phyloP scores from a whole-genome alignment of 768 basidiomycete genomes.

The Pulveroboletus frians region DNA sequence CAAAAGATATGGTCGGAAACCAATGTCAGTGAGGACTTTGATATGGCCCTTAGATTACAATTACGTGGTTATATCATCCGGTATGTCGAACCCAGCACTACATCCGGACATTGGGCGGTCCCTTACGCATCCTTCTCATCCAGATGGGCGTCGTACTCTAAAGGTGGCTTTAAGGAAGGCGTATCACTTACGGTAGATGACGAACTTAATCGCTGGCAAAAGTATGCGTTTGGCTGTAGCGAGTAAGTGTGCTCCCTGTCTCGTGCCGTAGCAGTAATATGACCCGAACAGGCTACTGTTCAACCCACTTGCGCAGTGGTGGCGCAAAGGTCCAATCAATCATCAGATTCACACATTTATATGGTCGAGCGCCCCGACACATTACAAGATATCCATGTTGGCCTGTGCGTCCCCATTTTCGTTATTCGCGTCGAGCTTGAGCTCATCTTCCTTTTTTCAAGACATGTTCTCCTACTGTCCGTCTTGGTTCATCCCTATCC shows the following conservation, averaged over 20 bases:
- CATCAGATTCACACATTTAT: conserved; percentile 72
- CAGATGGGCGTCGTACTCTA: conserved; percentile 76
- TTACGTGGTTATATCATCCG: conserved; percentile 67
- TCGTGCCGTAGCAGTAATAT: background rate
- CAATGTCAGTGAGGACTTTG: conserved; percentile 66
- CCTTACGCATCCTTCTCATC: background rate
- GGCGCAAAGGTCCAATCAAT: conserved; percentile 74
- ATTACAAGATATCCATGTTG: conserved; percentile 71
- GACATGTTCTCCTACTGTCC: conserved; percentile 52
- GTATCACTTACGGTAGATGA: conserved; percentile 87
- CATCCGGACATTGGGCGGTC: conserved; percentile 1
- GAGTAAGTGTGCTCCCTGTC: conserved; percentile 40
- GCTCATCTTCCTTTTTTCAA: conserved; percentile 5
- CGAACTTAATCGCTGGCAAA: conserved; percentile 90
- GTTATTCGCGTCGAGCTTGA: conserved; percentile 2
- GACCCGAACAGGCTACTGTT: conserved; percentile 62
- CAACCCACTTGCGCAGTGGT: conserved; percentile 78
- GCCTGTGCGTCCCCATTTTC: conserved; percentile 37
- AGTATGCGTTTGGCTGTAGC: conserved; percentile 66
- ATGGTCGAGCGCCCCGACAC: conserved; percentile 72
- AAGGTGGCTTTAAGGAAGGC: conserved; percentile 86
- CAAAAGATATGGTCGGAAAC: conserved; percentile 69
- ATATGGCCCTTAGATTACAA: conserved; percentile 62
- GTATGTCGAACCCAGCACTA: conserved; percentile 9
- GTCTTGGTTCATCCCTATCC: conserved; percentile 14